Evolutionary conservation across 23 red algal genomes (phyloP).

Genomic region (Gracilaria domingensis): DNA sequence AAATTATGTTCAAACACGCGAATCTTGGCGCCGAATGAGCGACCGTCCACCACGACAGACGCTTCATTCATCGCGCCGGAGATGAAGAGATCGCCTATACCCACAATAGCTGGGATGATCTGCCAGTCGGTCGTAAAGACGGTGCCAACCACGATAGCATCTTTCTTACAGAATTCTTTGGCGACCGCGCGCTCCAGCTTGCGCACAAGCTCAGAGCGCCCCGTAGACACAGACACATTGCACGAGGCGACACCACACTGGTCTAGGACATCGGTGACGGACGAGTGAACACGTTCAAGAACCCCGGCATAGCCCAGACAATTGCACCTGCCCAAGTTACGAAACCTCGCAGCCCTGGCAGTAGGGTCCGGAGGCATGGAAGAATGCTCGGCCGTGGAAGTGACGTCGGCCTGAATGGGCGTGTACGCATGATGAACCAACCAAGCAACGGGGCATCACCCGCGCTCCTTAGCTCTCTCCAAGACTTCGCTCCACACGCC

Average conservation of each 20-base stretch:
- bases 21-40: constrained; percentile 85
- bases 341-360: constrained; percentile 32
- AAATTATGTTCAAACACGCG: too few relatives aligned
- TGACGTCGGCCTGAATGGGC: constrained; percentile 2
- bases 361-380: constrained; percentile 32
- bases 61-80: constrained; percentile 95
- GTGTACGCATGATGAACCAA: constrained; percentile 22
- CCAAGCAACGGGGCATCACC: constrained; percentile 44
- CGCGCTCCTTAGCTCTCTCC: constrained; percentile 57
- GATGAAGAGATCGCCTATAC: constrained; percentile 84
- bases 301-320: constrained; percentile 98
- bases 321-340: constrained; percentile 97
- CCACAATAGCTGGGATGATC: constrained; percentile 92
- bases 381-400: not conserved
- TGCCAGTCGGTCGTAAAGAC: too few relatives aligned
- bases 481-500: constrained; percentile 91
- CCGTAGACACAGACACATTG: too few relatives aligned
- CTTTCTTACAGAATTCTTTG: constrained; percentile 80
- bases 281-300: constrained; percentile 85
- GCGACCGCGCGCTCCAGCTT: constrained; percentile 88
- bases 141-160: constrained; percentile 92
- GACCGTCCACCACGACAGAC: constrained; percentile 87
- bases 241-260: too few relatives aligned
- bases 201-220: constrained; percentile 56
- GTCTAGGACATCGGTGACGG: constrained; percentile 80